Evolutionary conservation across 306 rosid species (phyloP).

Genomic region (Vachellia collinsii): DNA sequence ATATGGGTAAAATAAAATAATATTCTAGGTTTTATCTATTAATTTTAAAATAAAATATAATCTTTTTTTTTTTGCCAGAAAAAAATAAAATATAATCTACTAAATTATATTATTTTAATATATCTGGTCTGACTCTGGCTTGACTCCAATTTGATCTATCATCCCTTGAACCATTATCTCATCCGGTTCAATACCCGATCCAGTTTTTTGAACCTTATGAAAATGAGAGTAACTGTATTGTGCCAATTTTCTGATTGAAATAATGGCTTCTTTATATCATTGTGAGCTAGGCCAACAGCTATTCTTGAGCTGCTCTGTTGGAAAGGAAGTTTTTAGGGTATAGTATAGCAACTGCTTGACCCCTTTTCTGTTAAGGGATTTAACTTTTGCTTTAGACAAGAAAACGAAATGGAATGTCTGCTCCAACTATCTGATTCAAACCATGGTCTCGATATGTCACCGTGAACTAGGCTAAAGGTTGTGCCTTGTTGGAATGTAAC

Average conservation of each 20-base stretch:
- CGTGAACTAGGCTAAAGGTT: conserved; percentile 55
- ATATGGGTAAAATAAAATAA: too few species aligned
- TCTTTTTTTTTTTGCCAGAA: too few species aligned
- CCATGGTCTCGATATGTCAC: neutral
- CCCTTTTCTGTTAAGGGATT: too few species aligned
- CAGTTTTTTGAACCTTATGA: neutral
- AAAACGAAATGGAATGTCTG: neutral
- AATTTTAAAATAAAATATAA: too few species aligned
- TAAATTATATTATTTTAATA: too few species aligned
- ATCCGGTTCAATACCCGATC: too few species aligned
- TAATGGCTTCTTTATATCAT: neutral
- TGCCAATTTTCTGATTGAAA: neutral
- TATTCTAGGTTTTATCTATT: too few species aligned
- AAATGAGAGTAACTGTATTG: neutral
- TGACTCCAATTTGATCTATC: too few species aligned
- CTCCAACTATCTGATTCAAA: neutral
- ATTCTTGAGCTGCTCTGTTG: conserved; percentile 20
- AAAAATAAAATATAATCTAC: too few species aligned
- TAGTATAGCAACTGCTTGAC: conserved; percentile 1
- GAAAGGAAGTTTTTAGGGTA: conserved; percentile 14
- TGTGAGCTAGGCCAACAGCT: conserved; percentile 10
- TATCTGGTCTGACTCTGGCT: too few species aligned
- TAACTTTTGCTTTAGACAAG: too few species aligned
- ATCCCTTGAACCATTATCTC: too few species aligned
- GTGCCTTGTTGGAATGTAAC: conserved; percentile 43